Percentiles rank a stretch among this genome's conserved stretches.
phyloP scores from a whole-genome alignment of 176 grass and related monocot species.

The Pharus latifolius region DNA sequence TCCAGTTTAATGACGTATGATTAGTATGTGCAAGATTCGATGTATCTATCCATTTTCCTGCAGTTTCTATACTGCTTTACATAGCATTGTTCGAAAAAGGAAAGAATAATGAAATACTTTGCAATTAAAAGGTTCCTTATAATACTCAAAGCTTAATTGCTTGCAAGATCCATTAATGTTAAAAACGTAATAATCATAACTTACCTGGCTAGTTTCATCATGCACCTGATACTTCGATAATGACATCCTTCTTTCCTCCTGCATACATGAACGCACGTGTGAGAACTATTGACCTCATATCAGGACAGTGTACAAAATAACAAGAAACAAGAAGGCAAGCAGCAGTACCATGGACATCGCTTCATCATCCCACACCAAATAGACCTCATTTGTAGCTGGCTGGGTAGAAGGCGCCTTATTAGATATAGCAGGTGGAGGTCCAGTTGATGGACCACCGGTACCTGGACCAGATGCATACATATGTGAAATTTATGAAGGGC shows the following conservation, averaged over 20 bases:
- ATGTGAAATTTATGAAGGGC: slow-evolving; percentile 22
- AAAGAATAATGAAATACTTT: too few species aligned
- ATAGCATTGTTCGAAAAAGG: too few species aligned
- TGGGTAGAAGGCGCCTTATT: slow-evolving; percentile 58
- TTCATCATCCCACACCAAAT: slow-evolving; percentile 97
- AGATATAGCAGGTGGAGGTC: slow-evolving; percentile 33
- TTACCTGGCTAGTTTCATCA: slow-evolving; percentile 99
- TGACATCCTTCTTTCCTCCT: slow-evolving; percentile 97
- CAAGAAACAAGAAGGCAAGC: neutral
- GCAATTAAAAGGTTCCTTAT: neutral
- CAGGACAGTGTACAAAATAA: neutral
- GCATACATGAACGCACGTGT: slow-evolving; percentile 21
- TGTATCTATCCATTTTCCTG: too few species aligned
- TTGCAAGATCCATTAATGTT: slow-evolving; percentile 17
- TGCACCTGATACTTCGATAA: slow-evolving; percentile 84
- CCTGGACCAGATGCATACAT: slow-evolving; percentile 47
- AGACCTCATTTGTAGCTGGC: slow-evolving; percentile 70
- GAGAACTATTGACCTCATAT: neutral
- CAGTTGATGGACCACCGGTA: slow-evolving; percentile 36
- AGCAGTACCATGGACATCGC: slow-evolving; percentile 91
- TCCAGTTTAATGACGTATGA: too few species aligned
- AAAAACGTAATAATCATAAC: slow-evolving; percentile 45
- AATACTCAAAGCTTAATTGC: neutral
- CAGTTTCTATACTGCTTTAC: too few species aligned
- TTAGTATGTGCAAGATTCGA: too few species aligned